Evolutionary conservation across 441 rosid species (phyloP), one percentile per base, ranked within the genome.

Genomic region (Melastoma candidum): DNA sequence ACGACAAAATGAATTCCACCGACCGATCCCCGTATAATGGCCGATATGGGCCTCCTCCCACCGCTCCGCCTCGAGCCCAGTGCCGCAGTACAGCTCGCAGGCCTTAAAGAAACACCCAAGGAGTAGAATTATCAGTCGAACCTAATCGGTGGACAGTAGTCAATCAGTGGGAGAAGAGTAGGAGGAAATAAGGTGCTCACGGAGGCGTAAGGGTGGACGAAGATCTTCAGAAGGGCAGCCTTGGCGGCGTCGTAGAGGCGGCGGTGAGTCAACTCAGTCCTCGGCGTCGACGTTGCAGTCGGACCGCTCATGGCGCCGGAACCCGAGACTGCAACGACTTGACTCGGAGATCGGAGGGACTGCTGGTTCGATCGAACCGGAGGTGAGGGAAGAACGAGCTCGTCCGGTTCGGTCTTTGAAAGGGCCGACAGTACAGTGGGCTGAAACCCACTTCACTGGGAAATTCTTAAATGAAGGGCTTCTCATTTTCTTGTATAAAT

Each of bases 191-290:
- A 48, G 51, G 43, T 3, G 29, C n/a, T 22, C 43, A 85, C 98
- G 24, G 88, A 79, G 52, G 88, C 85, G 56, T 85, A 93, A 17
- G 97, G 97, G 59, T 88, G 95, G 43, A 78, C 78, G 74, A 88
- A 92, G 65, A 85, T 92, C 64, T 74, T 88, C 74, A 85, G 73
- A 57, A 88, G 82, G 24, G 95, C 97, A 14, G 77, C 71, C 64
- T 79, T 84, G 13, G 95, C 97, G 62, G 81, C 76, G 66, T 88
- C 97, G 74, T 74, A 81, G 68, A 93, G 95, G 14, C 97, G 92
- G 25, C 77, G 74, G 73, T 82, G 95, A 68, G 76, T 68, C 59
- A 73, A 83, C 75, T 92, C 97, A 47, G 79, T 60, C 74, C 84
- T 77, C 46, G 78, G 77, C 24, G 60, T 59, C 57, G 71, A 36